A percentile compares a stretch with the other conserved stretches of the same genome.
These are phyloP conservation scores for Alnus glutinosa DNA, from an alignment of 306 rosid species.

Conservation along the genomic window DNA sequence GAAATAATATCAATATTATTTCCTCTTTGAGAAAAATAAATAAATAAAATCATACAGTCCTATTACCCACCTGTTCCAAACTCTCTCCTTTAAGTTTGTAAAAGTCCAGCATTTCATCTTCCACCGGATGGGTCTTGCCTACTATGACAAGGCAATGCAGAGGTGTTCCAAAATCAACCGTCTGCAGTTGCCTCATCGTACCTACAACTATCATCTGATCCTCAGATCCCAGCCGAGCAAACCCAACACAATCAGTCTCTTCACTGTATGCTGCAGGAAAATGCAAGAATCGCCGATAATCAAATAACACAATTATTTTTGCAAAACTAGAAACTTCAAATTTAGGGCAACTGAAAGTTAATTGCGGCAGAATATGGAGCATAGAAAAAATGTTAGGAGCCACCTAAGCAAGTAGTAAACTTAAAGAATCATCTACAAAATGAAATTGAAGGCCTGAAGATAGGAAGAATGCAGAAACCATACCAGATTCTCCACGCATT, in stretches of 20 bases:
- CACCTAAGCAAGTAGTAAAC: background rate
- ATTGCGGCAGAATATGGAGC: background rate
- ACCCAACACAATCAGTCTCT: constrained; percentile 79
- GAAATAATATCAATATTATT: background rate
- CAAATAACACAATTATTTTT: background rate
- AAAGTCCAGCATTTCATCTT: constrained; percentile 87
- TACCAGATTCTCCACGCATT: constrained; percentile 63
- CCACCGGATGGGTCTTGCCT: constrained; percentile 86
- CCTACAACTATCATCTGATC: constrained; percentile 80
- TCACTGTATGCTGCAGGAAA: constrained; percentile 62
- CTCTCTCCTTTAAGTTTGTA: constrained; percentile 44
- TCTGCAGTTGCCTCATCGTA: constrained; percentile 67
- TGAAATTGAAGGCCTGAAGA: constrained; percentile 4
- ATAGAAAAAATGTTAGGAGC: background rate
- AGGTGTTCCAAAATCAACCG: constrained; percentile 78
- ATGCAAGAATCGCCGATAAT: background rate
- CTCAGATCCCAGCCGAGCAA: constrained; percentile 88
- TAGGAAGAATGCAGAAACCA: constrained; percentile 10
- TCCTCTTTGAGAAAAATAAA: background rate
- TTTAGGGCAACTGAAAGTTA: background rate
- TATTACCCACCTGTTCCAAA: constrained; percentile 11
- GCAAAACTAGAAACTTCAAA: background rate
- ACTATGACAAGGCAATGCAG: constrained; percentile 90
- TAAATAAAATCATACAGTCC: constrained; percentile 21
- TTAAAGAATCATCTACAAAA: constrained; percentile 15